Percentiles rank a stretch among this genome's conserved stretches.
These are phyloP conservation scores for Trametes sp. DNA, from an alignment of 1,284 basidiomycete species.

Conservation along the genomic window DNA sequence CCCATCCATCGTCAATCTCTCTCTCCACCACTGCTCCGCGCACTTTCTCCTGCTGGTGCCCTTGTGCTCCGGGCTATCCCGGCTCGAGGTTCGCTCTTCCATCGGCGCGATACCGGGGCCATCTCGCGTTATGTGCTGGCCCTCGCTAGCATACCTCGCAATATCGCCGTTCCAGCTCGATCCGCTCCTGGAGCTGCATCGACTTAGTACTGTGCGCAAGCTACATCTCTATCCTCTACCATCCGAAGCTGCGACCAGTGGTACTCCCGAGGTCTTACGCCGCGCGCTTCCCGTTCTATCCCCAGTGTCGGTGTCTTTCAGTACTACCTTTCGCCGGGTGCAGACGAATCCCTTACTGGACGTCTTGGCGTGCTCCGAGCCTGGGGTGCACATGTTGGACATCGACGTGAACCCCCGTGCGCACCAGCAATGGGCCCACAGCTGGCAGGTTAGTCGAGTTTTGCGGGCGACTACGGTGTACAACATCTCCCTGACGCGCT, in stretches of 20 bases:
- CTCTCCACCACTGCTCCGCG: neutral
- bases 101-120: neutral
- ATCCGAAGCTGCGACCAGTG: neutral
- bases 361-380: neutral
- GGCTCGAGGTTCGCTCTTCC: neutral
- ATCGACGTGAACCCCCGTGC: neutral
- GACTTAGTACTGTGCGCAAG: neutral
- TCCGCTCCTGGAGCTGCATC: neutral
- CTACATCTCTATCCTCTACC: neutral
- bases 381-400: neutral
- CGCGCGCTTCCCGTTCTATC: neutral
- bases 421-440: neutral
- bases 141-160: neutral
- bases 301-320: too few species aligned
- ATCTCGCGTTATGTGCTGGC: neutral
- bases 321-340: neutral
- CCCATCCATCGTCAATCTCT: neutral
- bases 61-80: neutral
- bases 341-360: neutral
- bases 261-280: neutral
- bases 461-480: too few species aligned
- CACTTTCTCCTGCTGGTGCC: neutral
- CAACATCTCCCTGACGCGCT: neutral
- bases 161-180: neutral
- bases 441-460: neutral